Evolutionary conservation across 192 early-diverging fungal species (phyloP), one percentile per base, ranked within the genome.

Genomic region (Backusella westeae): DNA sequence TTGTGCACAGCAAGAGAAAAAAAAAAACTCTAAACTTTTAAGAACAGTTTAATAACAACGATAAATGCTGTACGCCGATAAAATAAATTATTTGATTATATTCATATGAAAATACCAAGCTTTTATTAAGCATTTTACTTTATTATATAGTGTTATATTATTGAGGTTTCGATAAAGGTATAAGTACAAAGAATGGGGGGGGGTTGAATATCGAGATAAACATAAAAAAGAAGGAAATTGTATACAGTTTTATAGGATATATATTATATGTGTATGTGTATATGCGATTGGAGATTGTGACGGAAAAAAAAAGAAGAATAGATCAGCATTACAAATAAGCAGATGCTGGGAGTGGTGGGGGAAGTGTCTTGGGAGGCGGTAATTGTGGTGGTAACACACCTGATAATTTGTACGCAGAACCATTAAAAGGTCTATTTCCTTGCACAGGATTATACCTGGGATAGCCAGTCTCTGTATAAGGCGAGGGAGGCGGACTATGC

Each of bases 251-350:
- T 63, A 29, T 29, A 63, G 21, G 12, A 29, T 63, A 9, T 63
- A 2, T 29, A 63, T 63, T 21, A 12, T 63, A 26, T 29, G n/a
- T 26, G 23, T 63, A 29, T 63, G 23, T 26, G 26, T 63, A 9
- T 29, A 63, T 63, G 56, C 9, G 56, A 29, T 0, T 32, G 3
- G 1, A 26, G 0, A 26, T 10, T 29, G 53, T 59, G 32, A 0
- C 32, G 53, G 23, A 44, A 29, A 63, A 63, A 29, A 8, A 63
- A 23, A n/a, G n/a, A 44, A 3, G 29, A 59, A 12, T 21, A 29
- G 12, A 63, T 63, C 56, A 63, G 56, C 56, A 63, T 63, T 63
- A 63, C 56, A 63, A 63, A 63, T 63, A 63, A 26, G 56, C 56
- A 63, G 56, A 63, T 29, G 56, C 56, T 63, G 56, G 56, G 56